Evolutionary conservation across 352 stramenopile species (phyloP), one percentile per base, ranked within the genome.

Genomic region (Pythium volutum): DNA sequence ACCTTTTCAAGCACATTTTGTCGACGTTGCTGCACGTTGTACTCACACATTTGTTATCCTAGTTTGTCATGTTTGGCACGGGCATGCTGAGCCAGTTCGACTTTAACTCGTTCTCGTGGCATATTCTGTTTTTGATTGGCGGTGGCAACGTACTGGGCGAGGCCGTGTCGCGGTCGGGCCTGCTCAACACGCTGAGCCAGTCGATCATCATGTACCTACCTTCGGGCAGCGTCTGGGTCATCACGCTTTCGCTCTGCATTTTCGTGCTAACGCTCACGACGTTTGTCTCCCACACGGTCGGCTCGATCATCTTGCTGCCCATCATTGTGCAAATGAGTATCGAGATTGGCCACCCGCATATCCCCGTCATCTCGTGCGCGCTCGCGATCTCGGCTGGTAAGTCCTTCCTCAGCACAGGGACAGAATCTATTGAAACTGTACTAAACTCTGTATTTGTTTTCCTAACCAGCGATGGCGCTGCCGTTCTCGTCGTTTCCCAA

Each of bases 51-150:
- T 2, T 55, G 4, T 49, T 38, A 61, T 9, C 4, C 8, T 59
- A 94, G 85, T 89, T 90, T 47, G 74, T 89, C 43, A 89, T 95
- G 81, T 96, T 96, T 64, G 87, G 87, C 42, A 88, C 81, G 7
- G 88, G 87, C 25, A 94, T 95, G 75, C 73, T 96, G 9, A 96
- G 84, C 45, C 83, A 97, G 70, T 94, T 97, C 29, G 91, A 97
- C 70, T 97, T 97, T 62, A 97, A 97, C 62, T 96, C 85, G 47
- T 96, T 97, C 58, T 97, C 88, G 16, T 97, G 91, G 91, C 91
- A 97, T 64, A 97, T 96, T 57, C 73, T 97, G 14, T 97, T 97
- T 62, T 66, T 97, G 20, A 95, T 97, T 29, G 91, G 90, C 10
- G 91, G 91, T 29, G 88, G 90, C 64, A 97, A 97, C 62, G 90